Conservation (phyloP, 306 rosid genomes). For the Cyclanthera cordifolia region DNA sequence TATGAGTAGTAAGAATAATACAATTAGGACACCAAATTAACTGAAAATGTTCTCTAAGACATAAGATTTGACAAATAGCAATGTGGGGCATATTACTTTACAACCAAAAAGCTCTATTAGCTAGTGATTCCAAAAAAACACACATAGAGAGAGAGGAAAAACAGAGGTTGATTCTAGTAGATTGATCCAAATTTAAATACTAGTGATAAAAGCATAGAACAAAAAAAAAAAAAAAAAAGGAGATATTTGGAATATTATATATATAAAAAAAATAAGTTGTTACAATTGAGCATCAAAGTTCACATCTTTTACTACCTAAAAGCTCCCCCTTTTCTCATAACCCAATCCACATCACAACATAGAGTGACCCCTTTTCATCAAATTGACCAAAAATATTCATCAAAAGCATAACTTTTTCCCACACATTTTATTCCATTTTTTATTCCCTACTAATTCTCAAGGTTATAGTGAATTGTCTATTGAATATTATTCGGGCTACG, state of each 20-base stretch:
- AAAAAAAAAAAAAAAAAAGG: neutral
- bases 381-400: constrained; percentile 4
- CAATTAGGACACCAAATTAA: neutral
- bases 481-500: too few species aligned
- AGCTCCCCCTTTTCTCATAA: neutral
- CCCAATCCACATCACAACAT: neutral
- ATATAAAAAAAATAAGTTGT: too few species aligned
- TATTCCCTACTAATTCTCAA: neutral
- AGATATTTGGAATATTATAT: constrained; percentile 17
- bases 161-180: neutral
- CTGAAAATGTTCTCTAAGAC: neutral
- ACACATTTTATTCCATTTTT: neutral
- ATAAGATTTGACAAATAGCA: constrained; percentile 4
- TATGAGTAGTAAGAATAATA: neutral
- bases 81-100: neutral
- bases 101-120: too few species aligned
- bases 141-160: neutral
- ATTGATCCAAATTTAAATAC: neutral
- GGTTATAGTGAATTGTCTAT: neutral
- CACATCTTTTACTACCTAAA: neutral
- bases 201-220: neutral
- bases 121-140: neutral
- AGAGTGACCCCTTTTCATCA: neutral
- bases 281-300: neutral
- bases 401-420: neutral